Conservation (phyloP, 2,329 filamentous ascomycete genomes). For the Atkinsonella texensis region DNA sequence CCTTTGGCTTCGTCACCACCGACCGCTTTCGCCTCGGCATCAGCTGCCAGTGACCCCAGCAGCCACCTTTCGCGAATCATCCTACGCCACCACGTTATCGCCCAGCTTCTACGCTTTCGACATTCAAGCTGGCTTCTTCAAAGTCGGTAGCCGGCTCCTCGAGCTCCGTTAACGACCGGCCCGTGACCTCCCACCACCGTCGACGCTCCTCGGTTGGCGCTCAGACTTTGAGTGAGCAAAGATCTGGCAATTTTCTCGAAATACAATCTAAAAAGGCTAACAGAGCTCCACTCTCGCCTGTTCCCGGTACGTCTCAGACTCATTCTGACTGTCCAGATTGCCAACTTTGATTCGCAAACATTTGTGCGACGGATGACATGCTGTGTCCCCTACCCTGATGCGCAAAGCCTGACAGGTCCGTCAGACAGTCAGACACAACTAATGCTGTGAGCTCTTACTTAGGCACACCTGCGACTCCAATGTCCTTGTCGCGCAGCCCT, state of each 20-base stretch:
- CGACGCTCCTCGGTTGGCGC: conserved; percentile 33
- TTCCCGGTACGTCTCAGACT: conserved; percentile 37
- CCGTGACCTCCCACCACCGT: conserved; percentile 35
- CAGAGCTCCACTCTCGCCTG: conserved; percentile 33
- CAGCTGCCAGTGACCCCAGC: conserved; percentile 1
- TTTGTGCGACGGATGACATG: conserved; percentile 1
- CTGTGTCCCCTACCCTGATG: conserved; percentile 7
- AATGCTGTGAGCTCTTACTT: conserved; percentile 7
- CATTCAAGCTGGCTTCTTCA: conserved; percentile 38
- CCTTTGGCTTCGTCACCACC: background rate
- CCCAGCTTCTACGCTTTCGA: conserved; percentile 9
- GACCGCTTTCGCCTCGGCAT: background rate
- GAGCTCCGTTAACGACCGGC: conserved; percentile 38
- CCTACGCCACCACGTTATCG: background rate
- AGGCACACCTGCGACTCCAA: conserved; percentile 47
- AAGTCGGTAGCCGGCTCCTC: conserved; percentile 39
- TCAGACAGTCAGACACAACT: conserved; percentile 2
- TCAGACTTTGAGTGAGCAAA: conserved; percentile 20
- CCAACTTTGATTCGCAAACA: background rate
- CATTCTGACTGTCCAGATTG: background rate
- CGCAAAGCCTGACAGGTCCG: conserved; percentile 12
- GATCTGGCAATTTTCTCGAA: conserved; percentile 18
- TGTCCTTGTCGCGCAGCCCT: conserved; percentile 81
- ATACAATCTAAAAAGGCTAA: conserved; percentile 19
- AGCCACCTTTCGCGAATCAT: background rate